Percentiles rank a stretch among this genome's conserved stretches.
phyloP scores from a whole-genome alignment of 2,329 filamentous ascomycete species.

The Xylaria digitata region DNA sequence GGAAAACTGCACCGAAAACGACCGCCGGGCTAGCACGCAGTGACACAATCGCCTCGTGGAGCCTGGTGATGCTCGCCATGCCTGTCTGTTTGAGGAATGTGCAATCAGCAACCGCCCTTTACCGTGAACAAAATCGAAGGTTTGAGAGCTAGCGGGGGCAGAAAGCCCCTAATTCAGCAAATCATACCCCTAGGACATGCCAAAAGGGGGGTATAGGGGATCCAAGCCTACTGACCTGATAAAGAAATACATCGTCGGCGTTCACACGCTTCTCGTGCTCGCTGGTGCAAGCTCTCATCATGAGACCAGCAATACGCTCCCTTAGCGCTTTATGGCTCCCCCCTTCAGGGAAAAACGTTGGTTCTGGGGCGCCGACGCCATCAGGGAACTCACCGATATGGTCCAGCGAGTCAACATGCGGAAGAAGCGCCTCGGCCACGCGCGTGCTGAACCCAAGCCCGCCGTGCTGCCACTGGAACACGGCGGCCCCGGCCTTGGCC shows the following conservation, averaged over 20 bases:
- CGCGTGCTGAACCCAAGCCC: conserved; percentile 61
- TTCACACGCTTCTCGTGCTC: conserved; percentile 42
- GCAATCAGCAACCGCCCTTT: background rate
- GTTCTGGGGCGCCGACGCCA: conserved; percentile 43
- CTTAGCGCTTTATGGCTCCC: conserved; percentile 54
- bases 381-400: conserved; percentile 50
- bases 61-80: conserved; percentile 63
- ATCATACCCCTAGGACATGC: background rate
- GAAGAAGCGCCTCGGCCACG: conserved; percentile 57
- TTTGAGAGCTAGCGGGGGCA: conserved; percentile 43
- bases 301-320: conserved; percentile 55
- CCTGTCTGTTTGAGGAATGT: conserved; percentile 47
- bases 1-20: conserved; percentile 64
- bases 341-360: conserved; percentile 55
- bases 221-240: conserved; percentile 46
- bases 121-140: background rate
- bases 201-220: background rate
- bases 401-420: conserved; percentile 50
- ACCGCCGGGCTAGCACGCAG: conserved; percentile 53
- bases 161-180: background rate
- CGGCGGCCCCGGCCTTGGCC: conserved; percentile 51
- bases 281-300: conserved; percentile 55
- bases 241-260: conserved; percentile 62
- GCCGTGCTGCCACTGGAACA: conserved; percentile 59
- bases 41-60: conserved; percentile 54